phyloP scores from a whole-genome alignment of 495 filamentous ascomycete species.

The Parathielavia appendiculata region DNA sequence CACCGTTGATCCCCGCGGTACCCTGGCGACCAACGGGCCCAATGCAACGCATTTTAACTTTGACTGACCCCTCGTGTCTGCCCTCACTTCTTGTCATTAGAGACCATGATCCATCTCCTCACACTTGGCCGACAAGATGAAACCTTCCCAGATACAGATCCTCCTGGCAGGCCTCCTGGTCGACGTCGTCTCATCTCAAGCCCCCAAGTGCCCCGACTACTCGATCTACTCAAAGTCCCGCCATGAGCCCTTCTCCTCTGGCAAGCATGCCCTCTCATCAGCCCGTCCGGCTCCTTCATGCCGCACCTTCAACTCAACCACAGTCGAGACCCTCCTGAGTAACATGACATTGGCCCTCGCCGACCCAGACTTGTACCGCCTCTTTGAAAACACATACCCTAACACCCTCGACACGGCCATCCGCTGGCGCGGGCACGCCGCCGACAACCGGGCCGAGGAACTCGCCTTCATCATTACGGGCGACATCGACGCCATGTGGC shows the following conservation, averaged over 20 bases:
- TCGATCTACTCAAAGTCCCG: conserved; percentile 40
- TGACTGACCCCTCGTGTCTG: too few species aligned
- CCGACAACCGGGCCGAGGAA: conserved; percentile 40
- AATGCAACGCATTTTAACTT: background rate
- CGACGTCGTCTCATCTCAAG: background rate
- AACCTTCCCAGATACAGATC: background rate
- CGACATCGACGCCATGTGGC: conserved; percentile 77
- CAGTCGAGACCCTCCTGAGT: conserved; percentile 50
- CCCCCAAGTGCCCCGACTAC: conserved; percentile 50
- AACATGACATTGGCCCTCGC: conserved; percentile 46
- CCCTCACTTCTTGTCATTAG: too few species aligned
- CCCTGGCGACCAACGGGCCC: background rate
- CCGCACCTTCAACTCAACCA: conserved; percentile 55
- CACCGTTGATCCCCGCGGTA: background rate
- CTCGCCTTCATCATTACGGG: conserved; percentile 46
- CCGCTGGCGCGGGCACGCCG: conserved; percentile 54
- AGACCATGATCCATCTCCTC: background rate
- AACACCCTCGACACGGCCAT: conserved; percentile 67
- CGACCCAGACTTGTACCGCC: conserved; percentile 60
- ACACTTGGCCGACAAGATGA: background rate
- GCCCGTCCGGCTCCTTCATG: conserved; percentile 53
- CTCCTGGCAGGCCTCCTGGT: conserved; percentile 2
- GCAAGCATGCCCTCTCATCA: conserved; percentile 47
- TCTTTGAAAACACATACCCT: conserved; percentile 61
- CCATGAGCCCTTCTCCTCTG: conserved; percentile 44